Conservation (phyloP, 2,329 filamentous ascomycete species). For the Arthrobotrys musiformis region DNA sequence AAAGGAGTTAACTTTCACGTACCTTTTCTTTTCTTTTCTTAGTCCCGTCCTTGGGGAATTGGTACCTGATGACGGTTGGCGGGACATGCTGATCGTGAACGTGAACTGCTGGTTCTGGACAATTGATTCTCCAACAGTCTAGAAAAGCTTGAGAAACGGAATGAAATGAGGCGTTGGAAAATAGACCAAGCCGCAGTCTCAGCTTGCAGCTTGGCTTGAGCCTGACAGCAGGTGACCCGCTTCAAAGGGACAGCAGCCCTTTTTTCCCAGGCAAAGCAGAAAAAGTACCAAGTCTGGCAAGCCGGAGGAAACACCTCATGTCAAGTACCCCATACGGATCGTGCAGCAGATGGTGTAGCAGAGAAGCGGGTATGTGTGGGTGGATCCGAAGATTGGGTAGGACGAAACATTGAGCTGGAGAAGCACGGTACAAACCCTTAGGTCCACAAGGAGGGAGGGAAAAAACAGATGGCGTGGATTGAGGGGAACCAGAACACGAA, state of each 20-base stretch:
- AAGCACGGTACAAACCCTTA: constrained; percentile 42
- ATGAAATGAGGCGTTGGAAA: constrained; percentile 18
- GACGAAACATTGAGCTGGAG: constrained; percentile 41
- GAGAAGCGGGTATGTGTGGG: constrained; percentile 48
- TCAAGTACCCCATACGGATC: constrained; percentile 45
- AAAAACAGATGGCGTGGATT: constrained; percentile 1
- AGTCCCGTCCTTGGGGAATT: not conserved
- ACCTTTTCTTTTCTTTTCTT: not conserved
- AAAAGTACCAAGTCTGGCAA: constrained; percentile 6
- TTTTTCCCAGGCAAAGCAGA: constrained; percentile 13
- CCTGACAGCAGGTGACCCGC: constrained; percentile 22
- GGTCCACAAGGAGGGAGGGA: constrained; percentile 8
- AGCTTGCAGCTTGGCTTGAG: constrained; percentile 15
- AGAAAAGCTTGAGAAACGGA: constrained; percentile 8
- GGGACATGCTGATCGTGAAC: not conserved
- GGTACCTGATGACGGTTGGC: not conserved
- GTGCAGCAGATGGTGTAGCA: constrained; percentile 47
- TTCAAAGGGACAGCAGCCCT: constrained; percentile 12
- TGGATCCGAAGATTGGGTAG: constrained; percentile 52
- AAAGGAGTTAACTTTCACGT: not conserved
- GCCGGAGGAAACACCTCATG: constrained; percentile 22
- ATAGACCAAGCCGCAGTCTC: constrained; percentile 17
- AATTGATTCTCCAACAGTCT: constrained; percentile 3
- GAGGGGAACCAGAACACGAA: constrained; percentile 28
- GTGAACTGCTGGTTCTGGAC: not conserved